These are phyloP conservation scores for Hypoxylon trugodes DNA, from an alignment of 495 filamentous ascomycete species.

Conservation along the genomic window DNA sequence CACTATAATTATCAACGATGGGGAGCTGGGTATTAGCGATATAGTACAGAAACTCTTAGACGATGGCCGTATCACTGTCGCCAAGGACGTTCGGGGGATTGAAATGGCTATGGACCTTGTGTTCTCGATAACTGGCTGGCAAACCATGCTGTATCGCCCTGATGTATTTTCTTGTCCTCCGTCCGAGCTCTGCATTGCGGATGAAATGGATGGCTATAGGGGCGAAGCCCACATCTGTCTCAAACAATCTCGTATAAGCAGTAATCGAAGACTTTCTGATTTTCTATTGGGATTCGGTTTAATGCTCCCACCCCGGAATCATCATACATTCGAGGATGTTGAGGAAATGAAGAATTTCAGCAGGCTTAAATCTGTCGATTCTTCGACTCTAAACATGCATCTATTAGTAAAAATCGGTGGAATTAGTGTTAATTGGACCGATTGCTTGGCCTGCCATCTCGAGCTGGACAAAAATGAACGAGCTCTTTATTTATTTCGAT, in stretches of 20 bases:
- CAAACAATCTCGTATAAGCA: neutral
- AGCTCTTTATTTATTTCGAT: neutral
- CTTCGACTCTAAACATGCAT: neutral
- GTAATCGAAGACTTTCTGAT: neutral
- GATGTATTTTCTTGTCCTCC: neutral
- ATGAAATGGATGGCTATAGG: neutral
- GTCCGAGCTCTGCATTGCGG: neutral
- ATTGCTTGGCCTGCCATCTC: neutral
- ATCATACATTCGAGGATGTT: neutral
- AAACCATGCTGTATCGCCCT: neutral
- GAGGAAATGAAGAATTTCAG: neutral
- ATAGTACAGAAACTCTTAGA: neutral
- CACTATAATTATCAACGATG: neutral
- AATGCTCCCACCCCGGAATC: neutral
- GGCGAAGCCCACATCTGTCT: neutral
- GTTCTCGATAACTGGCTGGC: neutral
- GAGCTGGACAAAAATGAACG: neutral
- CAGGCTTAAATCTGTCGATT: neutral
- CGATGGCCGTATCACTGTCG: neutral
- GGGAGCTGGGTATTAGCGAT: neutral
- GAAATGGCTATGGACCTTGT: neutral
- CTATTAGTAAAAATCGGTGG: neutral
- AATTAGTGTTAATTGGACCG: neutral
- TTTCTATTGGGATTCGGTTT: neutral
- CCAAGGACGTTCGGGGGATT: neutral